Percentiles rank a stretch among this genome's conserved stretches.
Evolutionary conservation across 768 basidiomycete species (phyloP).

Genomic region (Auricularia cornea): DNA sequence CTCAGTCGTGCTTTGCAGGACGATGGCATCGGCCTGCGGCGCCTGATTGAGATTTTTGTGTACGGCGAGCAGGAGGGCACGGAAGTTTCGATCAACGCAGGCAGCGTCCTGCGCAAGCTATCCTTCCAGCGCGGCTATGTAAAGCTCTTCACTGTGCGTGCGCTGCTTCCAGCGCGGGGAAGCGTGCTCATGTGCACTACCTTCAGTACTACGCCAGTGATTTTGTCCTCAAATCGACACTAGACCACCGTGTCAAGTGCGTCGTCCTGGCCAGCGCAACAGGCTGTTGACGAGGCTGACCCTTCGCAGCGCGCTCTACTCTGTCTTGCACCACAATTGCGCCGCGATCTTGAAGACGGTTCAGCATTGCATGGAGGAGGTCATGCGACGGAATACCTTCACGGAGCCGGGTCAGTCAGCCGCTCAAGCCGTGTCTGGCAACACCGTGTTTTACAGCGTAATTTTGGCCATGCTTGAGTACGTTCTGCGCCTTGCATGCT

Average conservation of each 20-base stretch:
- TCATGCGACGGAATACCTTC: conserved; percentile 26
- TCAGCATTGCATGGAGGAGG: conserved; percentile 29
- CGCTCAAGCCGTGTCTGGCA: conserved; percentile 20
- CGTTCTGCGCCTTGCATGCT: conserved; percentile 14
- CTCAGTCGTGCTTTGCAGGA: conserved; percentile 21
- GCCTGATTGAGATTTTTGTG: conserved; percentile 41
- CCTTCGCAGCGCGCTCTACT: conserved; percentile 35
- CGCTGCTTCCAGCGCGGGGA: too few species aligned
- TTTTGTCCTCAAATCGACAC: conserved; percentile 48
- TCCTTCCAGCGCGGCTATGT: conserved; percentile 55
- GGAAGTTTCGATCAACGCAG: conserved; percentile 31
- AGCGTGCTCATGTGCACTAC: background rate
- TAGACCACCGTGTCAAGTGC: conserved; percentile 44
- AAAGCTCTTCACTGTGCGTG: conserved; percentile 41
- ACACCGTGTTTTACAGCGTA: conserved; percentile 38
- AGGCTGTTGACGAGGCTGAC: background rate
- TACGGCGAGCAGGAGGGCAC: conserved; percentile 23
- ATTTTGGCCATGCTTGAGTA: conserved; percentile 46
- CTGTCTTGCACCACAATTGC: conserved; percentile 37
- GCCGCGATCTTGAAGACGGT: conserved; percentile 32
- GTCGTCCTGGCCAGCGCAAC: conserved; percentile 5
- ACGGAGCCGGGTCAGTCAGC: conserved; percentile 16
- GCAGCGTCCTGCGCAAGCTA: conserved; percentile 25
- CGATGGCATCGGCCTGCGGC: conserved; percentile 36
- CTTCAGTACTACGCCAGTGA: conserved; percentile 51